Evolutionary conservation across 2,329 filamentous ascomycete species (phyloP).

Genomic region (Paraphoma chrysanthemicola): DNA sequence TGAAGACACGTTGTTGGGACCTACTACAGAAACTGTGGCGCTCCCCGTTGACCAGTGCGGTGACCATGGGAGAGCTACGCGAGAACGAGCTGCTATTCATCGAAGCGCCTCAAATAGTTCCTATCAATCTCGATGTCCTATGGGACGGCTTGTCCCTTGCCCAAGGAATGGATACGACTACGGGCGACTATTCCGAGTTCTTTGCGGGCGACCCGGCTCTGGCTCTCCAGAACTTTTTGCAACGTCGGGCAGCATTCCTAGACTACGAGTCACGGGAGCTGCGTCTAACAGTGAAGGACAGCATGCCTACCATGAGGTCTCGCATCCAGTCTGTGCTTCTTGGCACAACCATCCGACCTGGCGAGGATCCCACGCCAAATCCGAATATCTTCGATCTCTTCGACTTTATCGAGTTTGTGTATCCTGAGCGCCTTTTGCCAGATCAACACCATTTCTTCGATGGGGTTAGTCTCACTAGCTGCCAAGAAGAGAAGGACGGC

Average conservation of each 20-base stretch:
- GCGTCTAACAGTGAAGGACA: constrained; percentile 74
- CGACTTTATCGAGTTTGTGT: constrained; percentile 79
- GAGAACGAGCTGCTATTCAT: constrained; percentile 80
- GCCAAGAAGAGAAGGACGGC: constrained; percentile 63
- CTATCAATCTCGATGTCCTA: constrained; percentile 71
- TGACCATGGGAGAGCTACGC: constrained; percentile 81
- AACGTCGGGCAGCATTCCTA: constrained; percentile 76
- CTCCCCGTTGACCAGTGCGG: constrained; percentile 76
- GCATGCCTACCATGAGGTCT: constrained; percentile 63
- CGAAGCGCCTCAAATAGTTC: constrained; percentile 73
- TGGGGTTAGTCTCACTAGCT: constrained; percentile 72
- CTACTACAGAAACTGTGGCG: constrained; percentile 84
- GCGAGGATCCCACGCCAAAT: constrained; percentile 70
- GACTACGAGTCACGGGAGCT: constrained; percentile 89
- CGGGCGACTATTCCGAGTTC: constrained; percentile 62
- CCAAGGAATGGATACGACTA: constrained; percentile 45
- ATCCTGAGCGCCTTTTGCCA: constrained; percentile 55
- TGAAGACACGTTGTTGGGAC: constrained; percentile 56
- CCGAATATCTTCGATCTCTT: constrained; percentile 89
- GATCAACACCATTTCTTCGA: constrained; percentile 67
- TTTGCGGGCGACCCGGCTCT: constrained; percentile 71
- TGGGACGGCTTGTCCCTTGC: constrained; percentile 75
- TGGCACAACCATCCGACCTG: constrained; percentile 73
- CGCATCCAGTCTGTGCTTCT: constrained; percentile 69
- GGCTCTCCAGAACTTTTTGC: constrained; percentile 78